Evolutionary conservation across 202 grass and related monocot species (phyloP).

Genomic region (Tripidium arundinaceum): DNA sequence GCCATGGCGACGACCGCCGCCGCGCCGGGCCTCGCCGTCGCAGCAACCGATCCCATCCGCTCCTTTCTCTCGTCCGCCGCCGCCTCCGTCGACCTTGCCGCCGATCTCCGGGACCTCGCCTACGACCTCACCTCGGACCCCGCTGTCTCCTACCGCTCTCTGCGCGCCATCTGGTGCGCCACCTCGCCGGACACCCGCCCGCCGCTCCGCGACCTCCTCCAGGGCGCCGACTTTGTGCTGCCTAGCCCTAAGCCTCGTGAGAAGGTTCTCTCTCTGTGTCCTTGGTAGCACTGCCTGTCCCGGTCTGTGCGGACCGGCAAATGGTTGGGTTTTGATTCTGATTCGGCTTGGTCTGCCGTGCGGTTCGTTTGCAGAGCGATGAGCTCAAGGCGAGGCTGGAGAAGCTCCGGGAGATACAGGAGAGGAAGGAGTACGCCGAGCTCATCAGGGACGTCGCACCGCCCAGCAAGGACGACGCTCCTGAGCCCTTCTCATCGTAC

Average conservation of each 20-base stretch:
- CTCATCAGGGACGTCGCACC: slow-evolving; percentile 71
- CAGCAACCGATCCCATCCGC: slow-evolving; percentile 53
- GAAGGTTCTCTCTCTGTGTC: slow-evolving; percentile 38
- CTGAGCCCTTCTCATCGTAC: slow-evolving; percentile 86
- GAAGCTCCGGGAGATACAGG: slow-evolving; percentile 73
- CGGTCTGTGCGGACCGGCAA: background rate
- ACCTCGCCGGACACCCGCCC: slow-evolving; percentile 43
- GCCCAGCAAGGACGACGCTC: slow-evolving; percentile 39
- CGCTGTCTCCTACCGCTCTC: slow-evolving; percentile 52
- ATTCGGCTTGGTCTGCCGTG: background rate
- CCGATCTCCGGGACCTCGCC: slow-evolving; percentile 48
- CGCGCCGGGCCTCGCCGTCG: slow-evolving; percentile 49
- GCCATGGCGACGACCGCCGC: slow-evolving; percentile 28
- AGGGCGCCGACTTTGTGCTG: slow-evolving; percentile 54
- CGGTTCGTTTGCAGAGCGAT: slow-evolving; percentile 50
- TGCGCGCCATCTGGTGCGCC: slow-evolving; percentile 73
- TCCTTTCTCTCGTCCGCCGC: slow-evolving; percentile 48
- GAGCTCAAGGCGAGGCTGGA: slow-evolving; percentile 82
- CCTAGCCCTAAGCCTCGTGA: slow-evolving; percentile 64
- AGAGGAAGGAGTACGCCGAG: slow-evolving; percentile 79
- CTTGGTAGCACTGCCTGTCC: background rate
- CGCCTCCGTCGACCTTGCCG: slow-evolving; percentile 16
- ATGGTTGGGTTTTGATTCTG: background rate
- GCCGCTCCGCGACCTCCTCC: slow-evolving; percentile 55
- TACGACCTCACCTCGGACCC: slow-evolving; percentile 30